phyloP scores from a whole-genome alignment of 73 alveolate species.

The Paramecium caudatum region DNA sequence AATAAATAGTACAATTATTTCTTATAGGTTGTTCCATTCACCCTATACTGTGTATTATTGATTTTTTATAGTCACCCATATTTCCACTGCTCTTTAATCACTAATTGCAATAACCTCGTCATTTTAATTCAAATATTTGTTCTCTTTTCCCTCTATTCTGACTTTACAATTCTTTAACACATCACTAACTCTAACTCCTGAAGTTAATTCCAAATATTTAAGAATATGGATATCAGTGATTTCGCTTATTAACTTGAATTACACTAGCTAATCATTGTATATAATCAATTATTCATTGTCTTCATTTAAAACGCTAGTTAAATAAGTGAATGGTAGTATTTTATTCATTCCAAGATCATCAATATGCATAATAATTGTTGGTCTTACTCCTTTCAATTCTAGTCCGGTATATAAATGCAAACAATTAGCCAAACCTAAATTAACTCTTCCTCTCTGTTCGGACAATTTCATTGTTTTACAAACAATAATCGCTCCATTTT shows the following conservation, averaged over 20 bases:
- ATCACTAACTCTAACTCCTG: not conserved
- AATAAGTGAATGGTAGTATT: constrained; percentile 44
- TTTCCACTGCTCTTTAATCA: constrained; percentile 28
- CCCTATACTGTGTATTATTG: not conserved
- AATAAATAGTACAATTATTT: constrained; percentile 10
- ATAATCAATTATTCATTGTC: not conserved
- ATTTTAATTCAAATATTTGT: not conserved
- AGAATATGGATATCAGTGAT: not conserved
- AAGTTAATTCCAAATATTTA: constrained; percentile 40
- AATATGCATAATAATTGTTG: not conserved
- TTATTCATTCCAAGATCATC: not conserved
- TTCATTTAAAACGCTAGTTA: not conserved
- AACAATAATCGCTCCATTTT: not conserved
- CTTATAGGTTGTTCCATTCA: constrained; percentile 37
- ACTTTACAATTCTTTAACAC: not conserved
- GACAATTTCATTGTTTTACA: constrained; percentile 9
- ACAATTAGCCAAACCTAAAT: constrained; percentile 55
- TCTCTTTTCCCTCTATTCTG: not conserved
- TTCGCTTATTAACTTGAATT: constrained; percentile 21
- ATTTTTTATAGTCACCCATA: not conserved
- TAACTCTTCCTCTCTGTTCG: not conserved
- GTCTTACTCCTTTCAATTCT: constrained; percentile 39
- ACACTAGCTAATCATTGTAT: constrained; percentile 5
- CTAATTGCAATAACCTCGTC: not conserved
- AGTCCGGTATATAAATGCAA: constrained; percentile 24